Evolutionary conservation across 345 rosid species (phyloP).

Genomic region (Pistacia vera): DNA sequence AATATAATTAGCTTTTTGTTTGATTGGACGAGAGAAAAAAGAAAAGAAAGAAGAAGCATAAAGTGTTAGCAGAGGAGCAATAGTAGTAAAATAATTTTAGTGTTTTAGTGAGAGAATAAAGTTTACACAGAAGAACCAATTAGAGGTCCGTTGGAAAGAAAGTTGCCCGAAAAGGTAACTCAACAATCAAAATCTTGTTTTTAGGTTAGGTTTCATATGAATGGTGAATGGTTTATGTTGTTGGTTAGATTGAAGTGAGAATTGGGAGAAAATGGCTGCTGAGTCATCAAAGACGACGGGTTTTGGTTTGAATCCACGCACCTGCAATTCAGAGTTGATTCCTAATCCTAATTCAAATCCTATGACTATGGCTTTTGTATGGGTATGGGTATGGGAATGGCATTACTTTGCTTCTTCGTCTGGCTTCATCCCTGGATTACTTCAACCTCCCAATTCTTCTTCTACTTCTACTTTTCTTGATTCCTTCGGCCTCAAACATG

Average conservation of each 20-base stretch:
- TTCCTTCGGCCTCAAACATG: constrained; percentile 54
- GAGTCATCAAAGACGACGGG: constrained; percentile 42
- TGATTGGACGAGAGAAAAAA: too few relatives aligned
- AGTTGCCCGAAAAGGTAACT: constrained; percentile 35
- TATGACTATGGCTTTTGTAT: too few relatives aligned
- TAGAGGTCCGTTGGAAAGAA: constrained; percentile 42
- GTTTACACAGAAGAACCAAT: constrained; percentile 13
- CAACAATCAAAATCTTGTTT: background rate
- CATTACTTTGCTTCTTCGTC: constrained; percentile 41
- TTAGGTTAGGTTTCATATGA: too few relatives aligned
- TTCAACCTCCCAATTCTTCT: constrained; percentile 38
- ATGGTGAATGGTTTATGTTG: background rate
- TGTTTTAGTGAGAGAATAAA: constrained; percentile 19
- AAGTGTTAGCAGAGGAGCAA: constrained; percentile 3
- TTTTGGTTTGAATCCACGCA: too few relatives aligned
- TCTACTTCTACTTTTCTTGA: constrained; percentile 58
- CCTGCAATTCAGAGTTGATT: constrained; percentile 46
- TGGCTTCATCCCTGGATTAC: constrained; percentile 29
- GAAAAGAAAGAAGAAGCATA: background rate
- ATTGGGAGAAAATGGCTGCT: constrained; percentile 51
- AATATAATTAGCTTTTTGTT: too few relatives aligned
- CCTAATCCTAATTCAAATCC: constrained; percentile 7
- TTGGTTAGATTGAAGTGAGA: background rate
- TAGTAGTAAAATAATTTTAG: background rate
- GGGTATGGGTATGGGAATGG: constrained; percentile 26